Base-by-base conservation (phyloP, 1,139 yeast genomes). In the Candida mesenterica region DNA sequence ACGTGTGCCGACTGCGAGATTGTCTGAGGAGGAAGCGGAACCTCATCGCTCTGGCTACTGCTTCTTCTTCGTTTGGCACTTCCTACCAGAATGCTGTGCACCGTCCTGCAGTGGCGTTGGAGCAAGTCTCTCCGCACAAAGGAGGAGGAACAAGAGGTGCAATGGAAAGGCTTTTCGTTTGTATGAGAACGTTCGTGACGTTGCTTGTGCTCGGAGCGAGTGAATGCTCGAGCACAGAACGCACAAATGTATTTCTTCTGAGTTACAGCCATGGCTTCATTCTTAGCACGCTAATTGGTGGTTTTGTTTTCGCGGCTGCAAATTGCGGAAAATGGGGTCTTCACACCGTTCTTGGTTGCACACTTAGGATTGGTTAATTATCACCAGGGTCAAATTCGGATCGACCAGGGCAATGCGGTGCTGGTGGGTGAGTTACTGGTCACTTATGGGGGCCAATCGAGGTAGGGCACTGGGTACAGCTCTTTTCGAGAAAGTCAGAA, bases 181-280 rank as follows among this genome's bases (percentile, higher is more conserved):
- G 92, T 84, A 52, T 86, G 95, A 3, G 90, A 82, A 24, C 94
- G 63, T 54, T 86, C 95, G 52, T 86, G 95, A 33, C 95, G 75
- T 38, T 83, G 79, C 52, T 84, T 78, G 56, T 86, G 95, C 53
- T 86, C 95, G 16, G 87, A 78, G 32, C 95, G 65, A 6, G 90
- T 80, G 53, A 86, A 86, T 1, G 89, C 85, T 48, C 89, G 67
- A 28, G 89, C 87, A 51, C 95, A 86, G 54, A 79, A 85, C 16
- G 85, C 80, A 60, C 95, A 86, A 24, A 82, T 75, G 57, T 84
- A 85, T 51, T 82, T 78, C 50, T 77, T 75, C 35, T 72, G 76
- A 3, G 74, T 64, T 18, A 33, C 34, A 14, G 73, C 66, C 68
- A 68, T 68, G 24, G n/a, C n/a, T n/a, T n/a, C n/a, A n/a, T n/a